A percentile compares a stretch with the other conserved stretches of the same genome.
These are phyloP conservation scores for Kalmanozyma brasiliensis DNA, from an alignment of 1,284 basidiomycete genomes.

Conservation along the genomic window DNA sequence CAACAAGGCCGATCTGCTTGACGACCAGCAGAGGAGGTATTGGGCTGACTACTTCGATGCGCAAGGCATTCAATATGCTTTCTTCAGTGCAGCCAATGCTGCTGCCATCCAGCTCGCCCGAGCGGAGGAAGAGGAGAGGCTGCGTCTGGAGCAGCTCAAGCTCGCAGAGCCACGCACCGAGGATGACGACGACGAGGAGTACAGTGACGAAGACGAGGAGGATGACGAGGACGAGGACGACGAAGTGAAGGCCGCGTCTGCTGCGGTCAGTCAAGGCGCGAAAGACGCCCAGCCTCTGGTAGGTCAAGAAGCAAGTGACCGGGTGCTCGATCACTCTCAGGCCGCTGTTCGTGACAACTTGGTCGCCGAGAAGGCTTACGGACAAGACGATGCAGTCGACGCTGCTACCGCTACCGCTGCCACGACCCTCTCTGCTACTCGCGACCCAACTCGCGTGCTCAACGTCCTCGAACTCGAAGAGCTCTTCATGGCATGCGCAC, in stretches of 20 bases:
- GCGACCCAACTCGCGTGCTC: conserved; percentile 81
- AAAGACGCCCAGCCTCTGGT: conserved; percentile 48
- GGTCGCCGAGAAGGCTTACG: conserved; percentile 34
- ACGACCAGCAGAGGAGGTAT: conserved; percentile 77
- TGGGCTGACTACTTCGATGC: conserved; percentile 97
- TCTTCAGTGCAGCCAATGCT: conserved; percentile 94
- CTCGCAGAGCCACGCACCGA: conserved; percentile 60
- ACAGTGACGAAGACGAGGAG: conserved; percentile 59
- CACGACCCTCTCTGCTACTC: conserved; percentile 61
- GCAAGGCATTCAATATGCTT: conserved; percentile 84
- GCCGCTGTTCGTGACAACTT: conserved; percentile 30
- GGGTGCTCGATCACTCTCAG: conserved; percentile 27
- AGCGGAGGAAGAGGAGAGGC: conserved; percentile 71
- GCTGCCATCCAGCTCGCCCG: conserved; percentile 76
- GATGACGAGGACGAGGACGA: conserved; percentile 64
- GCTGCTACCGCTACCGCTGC: conserved; percentile 67
- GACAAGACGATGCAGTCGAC: conserved; percentile 37
- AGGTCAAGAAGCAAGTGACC: conserved; percentile 45
- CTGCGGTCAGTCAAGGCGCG: conserved; percentile 35
- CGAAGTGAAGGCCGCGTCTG: conserved; percentile 36
- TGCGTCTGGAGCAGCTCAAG: conserved; percentile 65
- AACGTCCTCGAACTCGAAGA: conserved; percentile 90
- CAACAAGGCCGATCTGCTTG: conserved; percentile 96
- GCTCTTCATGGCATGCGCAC: conserved; percentile 81
- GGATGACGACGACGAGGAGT: conserved; percentile 49